Evolutionary conservation across 257 asterid genomes (phyloP), one percentile per base, ranked within the genome.

Genomic region (Linderniella brevidens): DNA sequence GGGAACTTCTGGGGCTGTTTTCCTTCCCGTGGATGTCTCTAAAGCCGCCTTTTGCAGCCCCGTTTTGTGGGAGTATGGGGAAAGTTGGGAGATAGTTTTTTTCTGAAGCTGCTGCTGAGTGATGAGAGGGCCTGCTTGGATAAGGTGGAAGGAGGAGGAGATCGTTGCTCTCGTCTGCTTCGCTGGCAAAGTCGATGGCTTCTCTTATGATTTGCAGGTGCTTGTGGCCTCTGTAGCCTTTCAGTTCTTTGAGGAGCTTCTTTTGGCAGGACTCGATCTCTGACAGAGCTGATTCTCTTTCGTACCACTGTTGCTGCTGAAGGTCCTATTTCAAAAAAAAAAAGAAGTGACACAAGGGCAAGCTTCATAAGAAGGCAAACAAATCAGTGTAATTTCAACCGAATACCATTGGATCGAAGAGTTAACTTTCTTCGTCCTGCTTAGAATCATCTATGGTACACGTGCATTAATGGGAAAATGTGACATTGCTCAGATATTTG

Each of bases 91-190:
- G 64, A 55, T 71, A 74, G 54, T 60, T 68, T 20, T 74, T 65
- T 58, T 77, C 82, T 49, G 86, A 32, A 13, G 32, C 3, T 2
- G 32, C 32, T 25, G 32, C 3, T 25, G 32, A 25, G 32, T 25
- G 86, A 63, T 52, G 86, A 63, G 80, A 70, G 37, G 90, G 94
- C 4, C 78, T 65, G 57, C 78, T 80, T 5, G 94, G 96, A 56
- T 88, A 88, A 1, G 98, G 98, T 15, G 98, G 98, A 42, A 88
- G 98, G 32, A 25, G 32, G 60, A 83, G 93, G 58, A 84, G 96
- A 62, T 81, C 93, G 1, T 58, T 79, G 61, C 58, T 71, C 49
- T 85, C 93, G 36, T 85, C 88, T 17, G 93, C 68, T 70, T 76
- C 92, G 35, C 92, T 67, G 9, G 93, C 96, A 48, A 90, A 90